These are phyloP conservation scores for Ophiostoma ulmi DNA, from an alignment of 2,329 filamentous ascomycete species.

Conservation along the genomic window DNA sequence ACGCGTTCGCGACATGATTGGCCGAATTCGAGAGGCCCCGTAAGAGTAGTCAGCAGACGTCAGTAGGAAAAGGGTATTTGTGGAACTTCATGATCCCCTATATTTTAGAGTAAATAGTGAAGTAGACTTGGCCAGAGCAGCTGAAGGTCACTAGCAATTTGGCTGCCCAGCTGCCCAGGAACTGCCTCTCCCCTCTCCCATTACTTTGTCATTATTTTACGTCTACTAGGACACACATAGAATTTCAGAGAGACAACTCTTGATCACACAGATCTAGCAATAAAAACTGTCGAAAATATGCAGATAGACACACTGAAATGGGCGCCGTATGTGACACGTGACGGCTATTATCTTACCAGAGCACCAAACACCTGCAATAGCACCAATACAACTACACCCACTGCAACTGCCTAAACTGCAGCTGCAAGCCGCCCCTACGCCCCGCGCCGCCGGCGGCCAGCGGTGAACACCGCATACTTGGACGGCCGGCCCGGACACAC, in stretches of 20 bases:
- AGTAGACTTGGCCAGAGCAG: not conserved
- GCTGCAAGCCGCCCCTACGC: constrained; percentile 1
- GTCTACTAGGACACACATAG: not conserved
- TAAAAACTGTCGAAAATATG: too few species aligned
- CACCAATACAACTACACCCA: not conserved
- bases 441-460: constrained; percentile 15
- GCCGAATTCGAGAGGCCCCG: not conserved
- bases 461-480: not conserved
- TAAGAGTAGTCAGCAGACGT: constrained; percentile 4
- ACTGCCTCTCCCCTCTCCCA: not conserved
- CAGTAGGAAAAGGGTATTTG: not conserved
- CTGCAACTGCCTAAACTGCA: not conserved
- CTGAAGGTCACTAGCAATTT: not conserved
- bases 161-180: not conserved
- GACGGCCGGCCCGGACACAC: not conserved
- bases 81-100: not conserved
- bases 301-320: not conserved
- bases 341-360: not conserved
- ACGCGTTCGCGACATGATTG: constrained; percentile 8
- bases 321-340: not conserved
- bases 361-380: not conserved
- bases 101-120: not conserved
- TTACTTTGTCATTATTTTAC: not conserved
- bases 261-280: too few species aligned
- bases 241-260: not conserved